A percentile compares a stretch with the other conserved stretches of the same genome.
phyloP scores from a whole-genome alignment of 129 eudicot species.

The Arctium minus region DNA sequence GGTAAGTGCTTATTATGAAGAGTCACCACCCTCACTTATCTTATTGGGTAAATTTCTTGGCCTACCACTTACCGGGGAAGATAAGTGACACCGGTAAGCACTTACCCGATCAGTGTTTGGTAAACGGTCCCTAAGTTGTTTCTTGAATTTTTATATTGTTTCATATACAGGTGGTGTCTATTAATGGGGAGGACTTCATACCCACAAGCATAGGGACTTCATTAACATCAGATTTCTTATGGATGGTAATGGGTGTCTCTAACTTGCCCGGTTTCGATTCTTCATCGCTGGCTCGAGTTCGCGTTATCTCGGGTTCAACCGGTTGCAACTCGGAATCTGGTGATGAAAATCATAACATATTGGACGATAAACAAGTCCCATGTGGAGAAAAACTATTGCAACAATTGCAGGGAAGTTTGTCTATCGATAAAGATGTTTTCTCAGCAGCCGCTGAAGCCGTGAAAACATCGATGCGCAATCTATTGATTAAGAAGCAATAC shows the following conservation, averaged over 20 bases:
- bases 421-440: constrained; percentile 53
- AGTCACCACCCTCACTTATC: too few relatives aligned
- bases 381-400: constrained; percentile 62
- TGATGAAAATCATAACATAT: constrained; percentile 31
- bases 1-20: too few relatives aligned
- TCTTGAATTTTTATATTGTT: neutral
- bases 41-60: too few relatives aligned
- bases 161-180: constrained; percentile 51
- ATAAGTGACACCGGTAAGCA: too few relatives aligned
- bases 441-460: constrained; percentile 79
- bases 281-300: constrained; percentile 62
- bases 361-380: constrained; percentile 62
- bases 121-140: neutral
- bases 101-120: too few relatives aligned
- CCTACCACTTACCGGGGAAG: too few relatives aligned
- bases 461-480: constrained; percentile 73
- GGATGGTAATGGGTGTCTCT: constrained; percentile 96
- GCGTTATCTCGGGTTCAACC: constrained; percentile 42
- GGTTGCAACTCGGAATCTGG: constrained; percentile 16
- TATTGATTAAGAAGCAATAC: constrained; percentile 81
- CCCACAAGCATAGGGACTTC: constrained; percentile 66
- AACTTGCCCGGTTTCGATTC: constrained; percentile 39
- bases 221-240: constrained; percentile 45
- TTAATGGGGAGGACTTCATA: constrained; percentile 63
- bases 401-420: constrained; percentile 66